Evolutionary conservation across 768 basidiomycete species (phyloP).

Genomic region (Gymnopilus dilepis): DNA sequence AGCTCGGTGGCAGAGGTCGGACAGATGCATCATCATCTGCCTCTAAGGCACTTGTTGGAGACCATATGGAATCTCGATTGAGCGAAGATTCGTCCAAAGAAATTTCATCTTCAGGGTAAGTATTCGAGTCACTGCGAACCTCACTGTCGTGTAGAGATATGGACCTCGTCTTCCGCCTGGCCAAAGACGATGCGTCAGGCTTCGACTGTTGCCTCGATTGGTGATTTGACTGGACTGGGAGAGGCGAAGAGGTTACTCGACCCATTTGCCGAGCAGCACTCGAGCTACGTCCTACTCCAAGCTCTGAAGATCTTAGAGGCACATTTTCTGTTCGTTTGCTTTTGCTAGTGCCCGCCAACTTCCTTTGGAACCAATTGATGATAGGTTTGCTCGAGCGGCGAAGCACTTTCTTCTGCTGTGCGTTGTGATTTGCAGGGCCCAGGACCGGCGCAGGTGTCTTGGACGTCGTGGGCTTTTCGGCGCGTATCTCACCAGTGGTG

Average conservation of each 20-base stretch:
- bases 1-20: slow-evolving; percentile 86
- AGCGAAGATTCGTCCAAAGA: slow-evolving; percentile 59
- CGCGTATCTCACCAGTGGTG: slow-evolving; percentile 19
- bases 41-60: slow-evolving; percentile 74
- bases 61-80: slow-evolving; percentile 80
- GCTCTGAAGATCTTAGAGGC: slow-evolving; percentile 35
- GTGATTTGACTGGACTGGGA: slow-evolving; percentile 36
- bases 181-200: slow-evolving; percentile 36
- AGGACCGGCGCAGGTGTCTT: slow-evolving; percentile 24
- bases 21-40: slow-evolving; percentile 96
- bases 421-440: slow-evolving; percentile 34
- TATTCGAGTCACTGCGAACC: slow-evolving; percentile 44
- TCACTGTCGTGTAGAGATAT: slow-evolving; percentile 70
- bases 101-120: slow-evolving; percentile 51
- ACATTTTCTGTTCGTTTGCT: slow-evolving; percentile 53
- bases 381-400: slow-evolving; percentile 83
- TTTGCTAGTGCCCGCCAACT: slow-evolving; percentile 73
- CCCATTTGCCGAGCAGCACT: slow-evolving; percentile 41
- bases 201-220: slow-evolving; percentile 37
- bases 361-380: slow-evolving; percentile 90
- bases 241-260: slow-evolving; percentile 50
- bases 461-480: slow-evolving; percentile 25
- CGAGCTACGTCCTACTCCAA: slow-evolving; percentile 39
- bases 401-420: slow-evolving; percentile 64
- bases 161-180: slow-evolving; percentile 52